Evolutionary conservation across 2,329 filamentous ascomycete genomes (phyloP).

Genomic region (Phoma sp.): DNA sequence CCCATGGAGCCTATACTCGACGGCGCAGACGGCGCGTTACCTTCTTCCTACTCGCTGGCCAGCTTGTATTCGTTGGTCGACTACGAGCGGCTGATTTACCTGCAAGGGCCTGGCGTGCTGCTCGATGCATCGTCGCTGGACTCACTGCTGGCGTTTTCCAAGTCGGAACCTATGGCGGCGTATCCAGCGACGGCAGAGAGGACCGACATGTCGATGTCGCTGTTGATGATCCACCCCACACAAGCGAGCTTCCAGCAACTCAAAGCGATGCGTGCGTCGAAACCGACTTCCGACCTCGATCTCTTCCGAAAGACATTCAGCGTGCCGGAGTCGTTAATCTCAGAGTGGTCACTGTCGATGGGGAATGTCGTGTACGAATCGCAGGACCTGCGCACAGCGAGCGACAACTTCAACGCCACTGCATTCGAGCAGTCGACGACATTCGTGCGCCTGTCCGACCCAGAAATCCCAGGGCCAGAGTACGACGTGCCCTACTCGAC

Average conservation of each 20-base stretch:
- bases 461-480: constrained; percentile 59
- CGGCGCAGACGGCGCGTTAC: constrained; percentile 41
- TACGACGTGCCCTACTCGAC: constrained; percentile 57
- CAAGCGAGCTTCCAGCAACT: constrained; percentile 41
- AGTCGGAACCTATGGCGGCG: constrained; percentile 46
- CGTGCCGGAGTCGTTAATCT: constrained; percentile 44
- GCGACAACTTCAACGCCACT: constrained; percentile 54
- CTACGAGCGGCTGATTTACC: constrained; percentile 55
- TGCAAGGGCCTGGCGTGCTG: constrained; percentile 55
- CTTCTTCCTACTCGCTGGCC: constrained; percentile 54
- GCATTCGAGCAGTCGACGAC: constrained; percentile 53
- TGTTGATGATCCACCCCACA: constrained; percentile 50
- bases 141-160: constrained; percentile 51
- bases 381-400: constrained; percentile 35
- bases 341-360: constrained; percentile 48
- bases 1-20: constrained; percentile 52
- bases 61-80: constrained; percentile 54
- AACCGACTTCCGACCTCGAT: constrained; percentile 39
- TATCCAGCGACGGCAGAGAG: constrained; percentile 42
- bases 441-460: constrained; percentile 57
- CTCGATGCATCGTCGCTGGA: constrained; percentile 58
- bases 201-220: constrained; percentile 44
- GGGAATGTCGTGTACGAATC: constrained; percentile 50
- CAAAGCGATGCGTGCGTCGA: constrained; percentile 34
- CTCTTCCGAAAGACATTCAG: constrained; percentile 45